Percentiles rank a stretch among this genome's conserved stretches.
These are phyloP conservation scores for Leccinum truebloodii DNA, from an alignment of 768 basidiomycete genomes.

Conservation along the genomic window DNA sequence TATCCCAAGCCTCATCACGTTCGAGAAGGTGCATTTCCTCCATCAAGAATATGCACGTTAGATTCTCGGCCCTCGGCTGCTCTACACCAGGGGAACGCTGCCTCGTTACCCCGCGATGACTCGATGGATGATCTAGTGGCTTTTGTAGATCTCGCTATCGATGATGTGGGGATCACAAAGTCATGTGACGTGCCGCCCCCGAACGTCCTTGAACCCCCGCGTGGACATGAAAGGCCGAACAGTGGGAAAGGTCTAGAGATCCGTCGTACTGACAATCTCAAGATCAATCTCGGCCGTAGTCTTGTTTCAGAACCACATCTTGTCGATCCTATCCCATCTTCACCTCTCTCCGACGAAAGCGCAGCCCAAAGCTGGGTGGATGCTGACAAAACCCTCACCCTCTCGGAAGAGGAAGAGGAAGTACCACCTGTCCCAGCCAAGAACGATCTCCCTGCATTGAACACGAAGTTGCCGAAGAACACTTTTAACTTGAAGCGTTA, in stretches of 20 bases:
- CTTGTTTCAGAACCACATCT: conserved; percentile 18
- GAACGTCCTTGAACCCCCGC: conserved; percentile 42
- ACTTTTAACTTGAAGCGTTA: conserved; percentile 42
- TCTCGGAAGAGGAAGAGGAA: conserved; percentile 12
- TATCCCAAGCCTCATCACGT: conserved; percentile 32
- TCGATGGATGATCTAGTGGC: conserved; percentile 42
- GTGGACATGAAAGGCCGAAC: conserved; percentile 33
- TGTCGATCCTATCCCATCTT: conserved; percentile 12
- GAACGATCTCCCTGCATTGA: conserved; percentile 24
- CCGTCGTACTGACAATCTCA: conserved; percentile 28
- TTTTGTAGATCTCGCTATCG: conserved; percentile 39
- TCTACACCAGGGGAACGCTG: conserved; percentile 20
- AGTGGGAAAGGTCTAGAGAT: conserved; percentile 32
- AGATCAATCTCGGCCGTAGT: conserved; percentile 4
- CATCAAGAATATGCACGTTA: conserved; percentile 37
- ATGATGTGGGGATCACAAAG: conserved; percentile 38
- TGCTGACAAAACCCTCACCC: conserved; percentile 17
- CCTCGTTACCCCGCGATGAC: conserved; percentile 26
- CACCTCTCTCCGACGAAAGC: conserved; percentile 25
- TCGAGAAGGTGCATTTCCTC: conserved; percentile 70
- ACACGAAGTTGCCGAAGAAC: conserved; percentile 27
- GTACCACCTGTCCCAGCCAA: conserved; percentile 34
- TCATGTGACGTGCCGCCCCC: conserved; percentile 38
- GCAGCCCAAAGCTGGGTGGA: conserved; percentile 17
- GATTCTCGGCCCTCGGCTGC: conserved; percentile 19